Evolutionary conservation across 495 filamentous ascomycete species (phyloP).

Genomic region (Penicillium subrubescens): DNA sequence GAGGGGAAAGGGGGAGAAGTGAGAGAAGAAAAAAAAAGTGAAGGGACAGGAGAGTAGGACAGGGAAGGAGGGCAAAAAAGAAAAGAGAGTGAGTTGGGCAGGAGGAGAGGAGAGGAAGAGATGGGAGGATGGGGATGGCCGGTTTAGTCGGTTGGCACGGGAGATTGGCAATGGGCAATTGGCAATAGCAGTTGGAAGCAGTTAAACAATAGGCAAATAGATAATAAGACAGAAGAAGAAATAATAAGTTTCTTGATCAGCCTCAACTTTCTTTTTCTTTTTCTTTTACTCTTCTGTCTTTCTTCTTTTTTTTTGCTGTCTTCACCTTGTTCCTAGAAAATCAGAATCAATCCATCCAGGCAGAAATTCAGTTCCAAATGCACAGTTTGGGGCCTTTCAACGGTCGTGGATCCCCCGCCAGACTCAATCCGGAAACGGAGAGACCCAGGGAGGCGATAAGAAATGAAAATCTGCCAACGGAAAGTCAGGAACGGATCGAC

Average conservation of each 20-base stretch:
- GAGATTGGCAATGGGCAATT: background rate
- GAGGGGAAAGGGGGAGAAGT: conserved; percentile 19
- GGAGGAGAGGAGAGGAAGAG: conserved; percentile 31
- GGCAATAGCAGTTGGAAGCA: too few species aligned
- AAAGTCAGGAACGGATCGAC: conserved; percentile 10
- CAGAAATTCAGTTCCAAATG: background rate
- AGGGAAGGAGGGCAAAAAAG: conserved; percentile 22
- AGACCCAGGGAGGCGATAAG: conserved; percentile 23
- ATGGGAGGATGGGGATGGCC: background rate
- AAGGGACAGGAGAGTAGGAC: conserved; percentile 16
- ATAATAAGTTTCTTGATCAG: conserved; percentile 9
- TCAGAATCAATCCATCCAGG: background rate
- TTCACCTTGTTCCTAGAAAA: background rate
- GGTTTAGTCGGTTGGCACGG: background rate
- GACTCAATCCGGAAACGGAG: conserved; percentile 45
- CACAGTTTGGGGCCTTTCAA: conserved; percentile 19
- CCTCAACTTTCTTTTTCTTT: conserved; percentile 23
- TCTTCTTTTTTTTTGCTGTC: background rate
- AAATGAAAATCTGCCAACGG: conserved; percentile 18
- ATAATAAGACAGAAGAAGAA: background rate
- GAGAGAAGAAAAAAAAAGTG: conserved; percentile 28
- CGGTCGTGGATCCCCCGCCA: conserved; percentile 45
- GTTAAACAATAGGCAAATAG: background rate
- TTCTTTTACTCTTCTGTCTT: too few species aligned
- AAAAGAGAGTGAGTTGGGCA: conserved; percentile 19